Percentiles rank a stretch among this genome's conserved stretches.
These are phyloP conservation scores for Umbelopsis vinacea DNA, from an alignment of 192 early-diverging fungal genomes.

Conservation along the genomic window DNA sequence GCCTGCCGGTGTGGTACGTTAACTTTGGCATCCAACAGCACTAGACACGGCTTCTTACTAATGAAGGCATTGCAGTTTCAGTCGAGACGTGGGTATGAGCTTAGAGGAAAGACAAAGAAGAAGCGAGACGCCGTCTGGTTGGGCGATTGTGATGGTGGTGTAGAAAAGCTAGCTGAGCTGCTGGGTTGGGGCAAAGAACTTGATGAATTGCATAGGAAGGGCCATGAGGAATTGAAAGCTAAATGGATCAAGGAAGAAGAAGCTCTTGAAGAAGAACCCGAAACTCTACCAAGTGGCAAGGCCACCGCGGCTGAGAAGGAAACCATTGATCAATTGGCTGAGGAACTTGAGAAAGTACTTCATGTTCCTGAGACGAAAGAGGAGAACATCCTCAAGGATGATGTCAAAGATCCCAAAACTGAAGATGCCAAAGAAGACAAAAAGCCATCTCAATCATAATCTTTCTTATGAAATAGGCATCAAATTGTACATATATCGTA, in stretches of 20 bases:
- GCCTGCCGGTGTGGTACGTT: slow-evolving; percentile 66
- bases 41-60: background rate
- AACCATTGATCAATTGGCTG: slow-evolving; percentile 25
- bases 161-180: slow-evolving; percentile 65
- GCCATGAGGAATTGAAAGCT: slow-evolving; percentile 30
- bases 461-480: background rate
- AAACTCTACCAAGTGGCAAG: slow-evolving; percentile 5
- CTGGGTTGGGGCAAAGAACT: slow-evolving; percentile 69
- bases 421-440: background rate
- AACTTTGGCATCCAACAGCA: background rate
- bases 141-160: slow-evolving; percentile 87
- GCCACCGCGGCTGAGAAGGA: slow-evolving; percentile 22
- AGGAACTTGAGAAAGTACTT: slow-evolving; percentile 29
- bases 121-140: slow-evolving; percentile 79
- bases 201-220: slow-evolving; percentile 28
- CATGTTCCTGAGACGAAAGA: slow-evolving; percentile 13
- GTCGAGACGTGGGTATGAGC: slow-evolving; percentile 11
- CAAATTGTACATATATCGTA: background rate
- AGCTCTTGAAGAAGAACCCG: slow-evolving; percentile 17
- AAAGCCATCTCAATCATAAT: background rate
- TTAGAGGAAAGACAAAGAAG: slow-evolving; percentile 23
- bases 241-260: slow-evolving; percentile 27
- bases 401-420: background rate
- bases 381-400: background rate
- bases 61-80: background rate